A percentile compares a stretch with the other conserved stretches of the same genome.
These are phyloP conservation scores for Boletus insuetus DNA, from an alignment of 768 basidiomycete genomes.

Conservation along the genomic window DNA sequence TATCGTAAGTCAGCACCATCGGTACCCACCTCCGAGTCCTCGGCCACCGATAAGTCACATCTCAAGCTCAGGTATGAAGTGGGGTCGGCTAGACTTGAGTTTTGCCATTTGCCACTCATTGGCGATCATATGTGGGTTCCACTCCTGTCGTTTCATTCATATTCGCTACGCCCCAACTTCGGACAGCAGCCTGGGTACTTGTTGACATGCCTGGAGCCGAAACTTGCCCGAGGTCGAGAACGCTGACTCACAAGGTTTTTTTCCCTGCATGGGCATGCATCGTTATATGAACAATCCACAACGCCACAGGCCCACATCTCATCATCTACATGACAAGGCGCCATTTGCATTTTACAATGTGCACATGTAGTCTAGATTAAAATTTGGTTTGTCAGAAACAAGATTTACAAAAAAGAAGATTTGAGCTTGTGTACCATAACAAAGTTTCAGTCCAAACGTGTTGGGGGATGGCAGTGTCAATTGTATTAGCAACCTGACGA, in stretches of 20 bases:
- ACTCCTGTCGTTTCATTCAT: neutral
- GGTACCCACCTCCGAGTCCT: neutral
- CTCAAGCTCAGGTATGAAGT: too few relatives aligned
- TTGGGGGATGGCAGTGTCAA: neutral
- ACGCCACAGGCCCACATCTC: conserved; percentile 23
- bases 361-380: too few relatives aligned
- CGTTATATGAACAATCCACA: conserved; percentile 11
- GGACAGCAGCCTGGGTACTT: neutral
- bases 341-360: neutral
- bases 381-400: neutral
- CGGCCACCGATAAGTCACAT: neutral
- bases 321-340: neutral
- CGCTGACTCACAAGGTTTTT: neutral
- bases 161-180: neutral
- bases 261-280: neutral
- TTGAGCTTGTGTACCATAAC: neutral
- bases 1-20: neutral
- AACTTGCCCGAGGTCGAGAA: neutral
- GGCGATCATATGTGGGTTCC: neutral
- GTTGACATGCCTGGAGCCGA: conserved; percentile 4
- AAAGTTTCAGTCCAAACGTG: conserved; percentile 5
- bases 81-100: neutral
- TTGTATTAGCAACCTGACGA: neutral
- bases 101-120: neutral
- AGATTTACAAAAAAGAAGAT: neutral